phyloP scores from a whole-genome alignment of 83 land plant species.

The Picea engelmannii region DNA sequence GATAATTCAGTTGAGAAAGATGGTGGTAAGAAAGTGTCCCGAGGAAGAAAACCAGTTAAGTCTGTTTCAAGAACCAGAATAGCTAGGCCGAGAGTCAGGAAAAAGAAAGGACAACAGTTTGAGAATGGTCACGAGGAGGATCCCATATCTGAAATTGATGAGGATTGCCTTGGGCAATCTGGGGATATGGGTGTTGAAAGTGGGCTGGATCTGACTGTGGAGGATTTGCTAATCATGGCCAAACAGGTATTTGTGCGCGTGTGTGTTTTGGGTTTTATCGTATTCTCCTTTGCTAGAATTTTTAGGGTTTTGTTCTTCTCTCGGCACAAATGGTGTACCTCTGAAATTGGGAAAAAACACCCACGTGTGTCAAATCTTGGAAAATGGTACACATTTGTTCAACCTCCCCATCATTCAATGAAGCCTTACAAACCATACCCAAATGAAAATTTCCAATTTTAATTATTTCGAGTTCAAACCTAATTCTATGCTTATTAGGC shows the following conservation, averaged over 20 bases:
- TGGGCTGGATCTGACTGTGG: slow-evolving; percentile 3
- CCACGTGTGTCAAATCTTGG: no score
- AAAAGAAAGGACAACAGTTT: background rate
- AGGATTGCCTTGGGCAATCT: background rate
- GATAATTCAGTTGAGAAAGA: background rate
- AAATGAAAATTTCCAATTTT: no score
- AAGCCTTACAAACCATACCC: no score
- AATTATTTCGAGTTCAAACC: no score
- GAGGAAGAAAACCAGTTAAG: background rate
- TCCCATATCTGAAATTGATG: background rate
- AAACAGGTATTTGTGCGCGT: background rate
- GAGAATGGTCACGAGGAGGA: background rate
- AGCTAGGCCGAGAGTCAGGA: background rate
- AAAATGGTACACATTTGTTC: no score
- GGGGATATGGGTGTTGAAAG: background rate
- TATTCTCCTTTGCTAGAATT: no score
- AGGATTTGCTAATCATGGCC: slow-evolving; percentile 9
- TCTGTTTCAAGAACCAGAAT: background rate
- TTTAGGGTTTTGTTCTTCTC: no score
- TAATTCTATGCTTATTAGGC: no score
- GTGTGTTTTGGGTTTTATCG: no score
- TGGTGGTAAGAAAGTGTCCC: background rate
- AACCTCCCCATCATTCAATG: no score
- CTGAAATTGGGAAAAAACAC: no score
- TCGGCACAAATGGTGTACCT: no score